Conservation (phyloP, 1,139 yeast genomes). For the Nakaseomyces bracarensis region DNA sequence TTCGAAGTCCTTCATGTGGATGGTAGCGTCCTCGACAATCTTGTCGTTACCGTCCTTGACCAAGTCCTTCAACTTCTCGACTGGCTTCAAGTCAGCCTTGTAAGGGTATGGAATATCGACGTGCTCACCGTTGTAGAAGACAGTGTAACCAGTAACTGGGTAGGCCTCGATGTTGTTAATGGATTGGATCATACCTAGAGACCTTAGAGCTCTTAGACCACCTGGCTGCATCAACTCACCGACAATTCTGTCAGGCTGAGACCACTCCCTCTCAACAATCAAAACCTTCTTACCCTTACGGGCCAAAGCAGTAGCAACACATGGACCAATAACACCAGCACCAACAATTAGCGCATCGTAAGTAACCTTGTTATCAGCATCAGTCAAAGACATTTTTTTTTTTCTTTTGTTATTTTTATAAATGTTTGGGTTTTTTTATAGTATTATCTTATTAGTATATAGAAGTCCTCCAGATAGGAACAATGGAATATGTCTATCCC, state of each 20-base stretch:
- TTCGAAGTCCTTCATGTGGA: slow-evolving; percentile 48
- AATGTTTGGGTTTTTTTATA: neutral
- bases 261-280: slow-evolving; percentile 80
- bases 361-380: slow-evolving; percentile 26
- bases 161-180: slow-evolving; percentile 77
- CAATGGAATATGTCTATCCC: too few relatives aligned
- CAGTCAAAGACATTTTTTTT: slow-evolving; percentile 16
- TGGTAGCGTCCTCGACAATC: slow-evolving; percentile 42
- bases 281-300: slow-evolving; percentile 71
- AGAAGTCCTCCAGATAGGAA: too few relatives aligned
- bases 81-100: slow-evolving; percentile 43
- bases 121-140: slow-evolving; percentile 51
- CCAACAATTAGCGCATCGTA: slow-evolving; percentile 52
- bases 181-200: slow-evolving; percentile 74
- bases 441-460: too few relatives aligned
- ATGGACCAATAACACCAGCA: slow-evolving; percentile 95
- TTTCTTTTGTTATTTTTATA: neutral
- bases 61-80: slow-evolving; percentile 46
- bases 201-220: slow-evolving; percentile 72
- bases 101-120: slow-evolving; percentile 65
- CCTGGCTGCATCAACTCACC: slow-evolving; percentile 97
- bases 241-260: slow-evolving; percentile 88
- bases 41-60: slow-evolving; percentile 50
- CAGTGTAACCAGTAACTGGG: slow-evolving; percentile 71
- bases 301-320: slow-evolving; percentile 83